Percentiles rank a stretch among this genome's conserved stretches.
phyloP scores from a whole-genome alignment of 306 rosid species.

The Quercus wislizeni region DNA sequence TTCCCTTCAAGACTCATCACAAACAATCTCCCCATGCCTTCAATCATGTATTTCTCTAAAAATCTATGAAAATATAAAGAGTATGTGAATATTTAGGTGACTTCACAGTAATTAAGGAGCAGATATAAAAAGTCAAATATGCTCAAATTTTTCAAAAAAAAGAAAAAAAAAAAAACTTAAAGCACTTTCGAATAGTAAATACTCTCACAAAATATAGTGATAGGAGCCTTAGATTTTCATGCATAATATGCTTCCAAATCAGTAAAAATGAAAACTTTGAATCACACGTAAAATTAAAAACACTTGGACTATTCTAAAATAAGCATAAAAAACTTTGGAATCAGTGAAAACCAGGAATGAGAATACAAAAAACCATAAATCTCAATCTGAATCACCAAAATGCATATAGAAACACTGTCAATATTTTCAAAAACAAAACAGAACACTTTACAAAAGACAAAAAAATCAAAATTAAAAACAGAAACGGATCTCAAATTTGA shows the following conservation, averaged over 20 bases:
- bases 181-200: not conserved
- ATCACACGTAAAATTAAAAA: not conserved
- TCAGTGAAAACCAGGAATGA: not conserved
- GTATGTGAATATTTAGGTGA: too few relatives aligned
- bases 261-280: not conserved
- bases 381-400: not conserved
- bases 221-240: not conserved
- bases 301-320: not conserved
- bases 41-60: too few relatives aligned
- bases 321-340: not conserved
- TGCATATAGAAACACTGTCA: not conserved
- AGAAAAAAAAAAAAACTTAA: not conserved
- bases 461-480: slow-evolving; percentile 13
- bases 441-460: not conserved
- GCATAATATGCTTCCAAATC: not conserved
- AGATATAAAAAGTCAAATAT: not conserved
- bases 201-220: not conserved
- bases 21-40: too few relatives aligned
- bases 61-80: too few relatives aligned
- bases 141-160: not conserved
- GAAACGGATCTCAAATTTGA: not conserved
- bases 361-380: not conserved
- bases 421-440: not conserved
- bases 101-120: not conserved
- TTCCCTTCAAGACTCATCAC: too few relatives aligned